These are phyloP conservation scores for Naegleria gruberi DNA, from an alignment of 208 protist species.

Conservation along the genomic window DNA sequence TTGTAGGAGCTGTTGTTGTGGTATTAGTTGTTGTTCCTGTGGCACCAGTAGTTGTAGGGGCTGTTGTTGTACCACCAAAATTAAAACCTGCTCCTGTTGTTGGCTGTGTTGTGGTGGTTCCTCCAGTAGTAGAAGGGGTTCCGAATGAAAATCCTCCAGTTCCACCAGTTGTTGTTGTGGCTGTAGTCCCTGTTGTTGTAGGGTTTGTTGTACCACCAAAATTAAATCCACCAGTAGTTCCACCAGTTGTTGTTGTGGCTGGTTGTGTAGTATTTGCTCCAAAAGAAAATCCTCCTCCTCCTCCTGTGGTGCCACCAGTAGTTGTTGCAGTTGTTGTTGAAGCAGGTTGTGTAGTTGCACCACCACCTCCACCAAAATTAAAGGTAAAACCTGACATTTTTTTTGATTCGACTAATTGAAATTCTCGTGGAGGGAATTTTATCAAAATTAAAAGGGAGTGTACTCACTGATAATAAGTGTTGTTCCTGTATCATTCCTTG, in stretches of 20 bases:
- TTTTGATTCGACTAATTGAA: too few relatives aligned
- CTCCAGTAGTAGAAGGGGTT: background rate
- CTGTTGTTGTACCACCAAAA: background rate
- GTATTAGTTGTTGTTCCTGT: background rate
- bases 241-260: background rate
- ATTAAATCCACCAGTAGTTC: background rate
- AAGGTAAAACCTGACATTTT: background rate
- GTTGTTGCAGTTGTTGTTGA: background rate
- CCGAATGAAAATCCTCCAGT: background rate
- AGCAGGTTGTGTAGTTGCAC: background rate
- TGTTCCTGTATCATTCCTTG: too few relatives aligned
- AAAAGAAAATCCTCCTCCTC: background rate
- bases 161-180: background rate
- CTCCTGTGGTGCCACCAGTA: background rate
- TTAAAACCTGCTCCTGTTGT: background rate
- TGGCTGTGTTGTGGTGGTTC: slow-evolving; percentile 1
- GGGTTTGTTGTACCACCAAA: background rate
- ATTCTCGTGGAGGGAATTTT: too few relatives aligned
- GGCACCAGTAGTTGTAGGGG: background rate
- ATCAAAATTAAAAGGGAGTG: too few relatives aligned
- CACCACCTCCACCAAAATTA: background rate
- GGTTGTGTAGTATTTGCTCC: too few relatives aligned
- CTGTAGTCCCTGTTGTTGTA: background rate
- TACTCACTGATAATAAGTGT: too few relatives aligned
- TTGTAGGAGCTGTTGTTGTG: background rate